Evolutionary conservation across 2,329 filamentous ascomycete genomes (phyloP).

Genomic region (Sarocladium kiliense): DNA sequence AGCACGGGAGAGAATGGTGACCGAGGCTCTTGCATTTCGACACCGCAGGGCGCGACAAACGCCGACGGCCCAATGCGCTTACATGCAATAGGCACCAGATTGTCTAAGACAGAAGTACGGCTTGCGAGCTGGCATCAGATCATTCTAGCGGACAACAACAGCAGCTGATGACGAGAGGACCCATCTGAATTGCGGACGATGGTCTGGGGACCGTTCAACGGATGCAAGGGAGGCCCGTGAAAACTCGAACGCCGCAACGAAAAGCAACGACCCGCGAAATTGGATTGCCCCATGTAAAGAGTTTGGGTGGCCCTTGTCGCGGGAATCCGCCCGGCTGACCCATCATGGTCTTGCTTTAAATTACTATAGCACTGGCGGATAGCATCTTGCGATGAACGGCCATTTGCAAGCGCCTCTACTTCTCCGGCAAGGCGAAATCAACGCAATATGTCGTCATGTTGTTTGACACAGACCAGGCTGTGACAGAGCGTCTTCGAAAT

Average conservation of each 20-base stretch:
- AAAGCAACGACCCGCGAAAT: constrained; percentile 1
- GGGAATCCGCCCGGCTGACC: not conserved
- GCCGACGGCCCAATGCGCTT: not conserved
- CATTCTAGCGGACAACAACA: not conserved
- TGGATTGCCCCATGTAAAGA: not conserved
- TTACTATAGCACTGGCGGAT: not conserved
- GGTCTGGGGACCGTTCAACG: not conserved
- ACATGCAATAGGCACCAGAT: not conserved
- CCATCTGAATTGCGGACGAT: not conserved
- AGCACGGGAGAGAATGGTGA: not conserved
- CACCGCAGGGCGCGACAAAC: not conserved
- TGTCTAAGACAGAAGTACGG: not conserved
- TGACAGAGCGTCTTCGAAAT: not conserved
- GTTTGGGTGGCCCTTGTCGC: not conserved
- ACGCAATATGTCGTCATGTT: not conserved
- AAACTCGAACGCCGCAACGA: constrained; percentile 3
- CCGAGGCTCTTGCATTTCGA: not conserved
- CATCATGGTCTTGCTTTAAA: not conserved
- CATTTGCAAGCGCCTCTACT: not conserved
- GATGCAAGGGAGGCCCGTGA: not conserved
- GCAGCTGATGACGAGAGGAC: not conserved
- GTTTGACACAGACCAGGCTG: not conserved
- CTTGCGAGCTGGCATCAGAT: not conserved
- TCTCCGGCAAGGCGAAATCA: not conserved
- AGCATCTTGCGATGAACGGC: not conserved